Percentiles rank a stretch among this genome's conserved stretches.
phyloP scores from a whole-genome alignment of 306 rosid species.

The Cucumis hystrix region DNA sequence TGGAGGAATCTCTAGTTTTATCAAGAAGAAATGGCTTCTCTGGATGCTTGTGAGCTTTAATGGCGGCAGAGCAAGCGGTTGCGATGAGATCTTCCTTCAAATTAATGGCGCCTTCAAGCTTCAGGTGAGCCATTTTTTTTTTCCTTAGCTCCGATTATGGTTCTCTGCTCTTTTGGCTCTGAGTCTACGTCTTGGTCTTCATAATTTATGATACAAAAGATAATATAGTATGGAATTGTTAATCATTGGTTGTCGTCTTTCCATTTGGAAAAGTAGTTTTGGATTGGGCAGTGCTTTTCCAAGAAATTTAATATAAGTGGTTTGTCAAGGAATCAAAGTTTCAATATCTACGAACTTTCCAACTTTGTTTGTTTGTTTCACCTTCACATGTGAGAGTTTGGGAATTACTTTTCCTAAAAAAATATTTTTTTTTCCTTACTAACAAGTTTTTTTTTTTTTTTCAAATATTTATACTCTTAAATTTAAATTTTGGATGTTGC shows the following conservation, averaged over 20 bases:
- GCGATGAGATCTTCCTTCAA: conserved; percentile 25
- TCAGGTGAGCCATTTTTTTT: conserved; percentile 16
- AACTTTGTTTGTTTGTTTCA: neutral
- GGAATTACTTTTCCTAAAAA: too few species aligned
- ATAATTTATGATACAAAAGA: neutral
- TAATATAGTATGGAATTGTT: too few species aligned
- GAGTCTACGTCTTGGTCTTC: neutral
- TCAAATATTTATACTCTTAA: too few species aligned
- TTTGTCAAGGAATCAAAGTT: neutral
- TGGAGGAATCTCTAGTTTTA: neutral
- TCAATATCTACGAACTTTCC: neutral
- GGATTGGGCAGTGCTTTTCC: neutral
- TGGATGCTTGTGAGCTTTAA: conserved; percentile 19
- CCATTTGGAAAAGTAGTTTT: neutral
- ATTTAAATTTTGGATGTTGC: too few species aligned
- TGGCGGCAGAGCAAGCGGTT: conserved; percentile 22
- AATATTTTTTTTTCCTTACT: too few species aligned
- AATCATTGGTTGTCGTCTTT: neutral
- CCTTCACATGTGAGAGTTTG: neutral
- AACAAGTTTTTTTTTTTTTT: too few species aligned
- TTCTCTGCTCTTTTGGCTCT: neutral
- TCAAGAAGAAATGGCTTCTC: conserved; percentile 14
- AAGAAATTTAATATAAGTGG: neutral
- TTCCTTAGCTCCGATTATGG: neutral
- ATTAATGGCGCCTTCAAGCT: conserved; percentile 18